phyloP scores from a whole-genome alignment of 192 early-diverging fungal genomes.

The Allomyces macrogynus region DNA sequence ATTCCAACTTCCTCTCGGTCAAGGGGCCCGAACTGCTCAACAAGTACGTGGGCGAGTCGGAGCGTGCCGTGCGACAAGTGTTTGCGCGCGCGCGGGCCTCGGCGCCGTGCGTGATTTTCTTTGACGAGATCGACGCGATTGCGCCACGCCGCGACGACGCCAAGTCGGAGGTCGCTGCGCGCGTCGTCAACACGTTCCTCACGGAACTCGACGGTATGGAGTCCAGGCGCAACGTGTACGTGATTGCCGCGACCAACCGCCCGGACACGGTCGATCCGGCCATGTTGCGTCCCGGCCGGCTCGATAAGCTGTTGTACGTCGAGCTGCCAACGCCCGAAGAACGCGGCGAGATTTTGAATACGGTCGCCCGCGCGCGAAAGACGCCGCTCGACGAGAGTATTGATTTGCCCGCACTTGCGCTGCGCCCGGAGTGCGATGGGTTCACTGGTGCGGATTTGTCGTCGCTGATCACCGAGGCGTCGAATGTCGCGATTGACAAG shows the following conservation, averaged over 20 bases:
- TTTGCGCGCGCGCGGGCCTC: slow-evolving; percentile 84
- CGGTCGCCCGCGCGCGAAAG: slow-evolving; percentile 34
- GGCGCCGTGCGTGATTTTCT: slow-evolving; percentile 89
- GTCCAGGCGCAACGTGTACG: slow-evolving; percentile 69
- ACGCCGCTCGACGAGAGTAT: slow-evolving; percentile 51
- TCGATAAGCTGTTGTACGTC: slow-evolving; percentile 95
- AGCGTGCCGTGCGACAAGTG: slow-evolving; percentile 83
- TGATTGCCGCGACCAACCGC: slow-evolving; percentile 94
- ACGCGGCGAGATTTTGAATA: slow-evolving; percentile 68
- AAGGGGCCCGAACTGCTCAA: slow-evolving; percentile 95
- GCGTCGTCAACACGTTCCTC: slow-evolving; percentile 90
- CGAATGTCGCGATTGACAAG: slow-evolving; percentile 1
- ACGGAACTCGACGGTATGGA: slow-evolving; percentile 95
- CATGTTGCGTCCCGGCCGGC: slow-evolving; percentile 87
- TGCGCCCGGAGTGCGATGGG: slow-evolving; percentile 24
- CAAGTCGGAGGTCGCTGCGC: slow-evolving; percentile 69
- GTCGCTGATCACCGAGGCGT: slow-evolving; percentile 27
- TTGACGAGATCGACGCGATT: slow-evolving; percentile 93
- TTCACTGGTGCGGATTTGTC: slow-evolving; percentile 39
- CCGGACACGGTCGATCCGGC: slow-evolving; percentile 96
- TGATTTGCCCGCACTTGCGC: slow-evolving; percentile 20
- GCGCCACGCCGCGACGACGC: slow-evolving; percentile 75
- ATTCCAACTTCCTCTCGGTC: slow-evolving; percentile 95
- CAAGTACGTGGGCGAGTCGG: slow-evolving; percentile 98
- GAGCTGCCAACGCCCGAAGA: slow-evolving; percentile 70